Evolutionary conservation across 805 yeast genomes (phyloP).

Genomic region (Priceomyces medius): DNA sequence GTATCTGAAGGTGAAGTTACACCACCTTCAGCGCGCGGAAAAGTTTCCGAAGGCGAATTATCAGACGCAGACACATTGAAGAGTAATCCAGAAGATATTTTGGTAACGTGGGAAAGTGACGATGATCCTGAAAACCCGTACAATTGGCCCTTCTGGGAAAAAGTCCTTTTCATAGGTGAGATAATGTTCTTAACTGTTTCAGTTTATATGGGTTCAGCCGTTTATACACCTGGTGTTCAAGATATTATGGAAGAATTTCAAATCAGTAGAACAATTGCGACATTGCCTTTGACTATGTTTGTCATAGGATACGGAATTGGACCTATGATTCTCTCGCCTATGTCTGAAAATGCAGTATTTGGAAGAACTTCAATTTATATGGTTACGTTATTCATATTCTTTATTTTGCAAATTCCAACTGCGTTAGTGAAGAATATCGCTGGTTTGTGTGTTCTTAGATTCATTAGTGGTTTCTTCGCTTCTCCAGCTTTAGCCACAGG

Average conservation of each 20-base stretch:
- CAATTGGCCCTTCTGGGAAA: slow-evolving; percentile 51
- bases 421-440: slow-evolving; percentile 51
- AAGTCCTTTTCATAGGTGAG: slow-evolving; percentile 35
- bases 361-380: slow-evolving; percentile 56
- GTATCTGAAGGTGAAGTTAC: no score
- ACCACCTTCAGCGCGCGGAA: no score
- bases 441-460: slow-evolving; percentile 46
- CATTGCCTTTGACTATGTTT: slow-evolving; percentile 53
- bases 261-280: slow-evolving; percentile 44
- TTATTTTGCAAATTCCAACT: slow-evolving; percentile 54
- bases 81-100: slow-evolving; percentile 6
- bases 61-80: background rate
- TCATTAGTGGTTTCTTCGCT: slow-evolving; percentile 51
- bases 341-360: slow-evolving; percentile 52
- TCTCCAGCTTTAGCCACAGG: slow-evolving; percentile 54
- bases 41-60: no score
- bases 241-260: slow-evolving; percentile 45
- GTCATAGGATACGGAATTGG: slow-evolving; percentile 64
- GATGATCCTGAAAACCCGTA: slow-evolving; percentile 57
- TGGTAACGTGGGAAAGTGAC: slow-evolving; percentile 35
- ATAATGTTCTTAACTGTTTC: slow-evolving; percentile 48
- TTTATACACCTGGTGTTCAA: slow-evolving; percentile 51
- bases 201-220: slow-evolving; percentile 57
- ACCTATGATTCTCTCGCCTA: slow-evolving; percentile 57
- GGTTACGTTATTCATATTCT: slow-evolving; percentile 45